Base-by-base conservation (phyloP, 2,329 filamentous ascomycete species). In the Phyllosticta paracitricarpa region DNA sequence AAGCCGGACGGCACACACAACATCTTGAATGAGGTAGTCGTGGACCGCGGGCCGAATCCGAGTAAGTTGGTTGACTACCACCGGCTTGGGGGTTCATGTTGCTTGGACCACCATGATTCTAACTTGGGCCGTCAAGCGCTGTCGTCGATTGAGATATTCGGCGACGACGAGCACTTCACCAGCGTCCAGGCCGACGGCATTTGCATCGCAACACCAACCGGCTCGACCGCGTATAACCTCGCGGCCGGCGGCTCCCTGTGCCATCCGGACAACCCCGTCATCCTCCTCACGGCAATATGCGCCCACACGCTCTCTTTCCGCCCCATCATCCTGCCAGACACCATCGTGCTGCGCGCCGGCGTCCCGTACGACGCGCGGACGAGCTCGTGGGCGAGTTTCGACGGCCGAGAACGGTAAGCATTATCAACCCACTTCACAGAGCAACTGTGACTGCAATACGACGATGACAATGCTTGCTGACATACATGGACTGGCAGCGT, bases 381-480 rank as follows among this genome's bases (percentile, higher is more conserved):
- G 4, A 88, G 85, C 67, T 92, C 89, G 51, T 99, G 94, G 93
- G 94, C 92, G n/a, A 96, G 91, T 73, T 99, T 99, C 72, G 94
- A 99, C 74, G 94, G 94, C 1, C 84, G 91, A 64, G 91, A 97
- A 78, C 85, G 91, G 76, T 82, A 68, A 67, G 74, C 57, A 24
- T 9, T 8, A 12, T 24, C 22, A 12, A 12, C 6, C n/a, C n/a
- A n/a, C 3, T 17, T n/a, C 14, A 48, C n/a, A n/a, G 14, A 7
- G 40, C 14, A 48, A 48, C 10, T 12, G 6, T 40, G 33, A 33
- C 10, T 2, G 9, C 28, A 33, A 26, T 19, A 17, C 4, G 3
- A 33, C 3, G 28, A n/a, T 22, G 17, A 9, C n/a, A 28, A 33
- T 54, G 54, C 28, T 7, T 56, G 6, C 25, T 30, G 17, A 48